These are phyloP conservation scores for Globisporangium acanthophoron DNA, from an alignment of 352 stramenopile species.

Conservation along the genomic window DNA sequence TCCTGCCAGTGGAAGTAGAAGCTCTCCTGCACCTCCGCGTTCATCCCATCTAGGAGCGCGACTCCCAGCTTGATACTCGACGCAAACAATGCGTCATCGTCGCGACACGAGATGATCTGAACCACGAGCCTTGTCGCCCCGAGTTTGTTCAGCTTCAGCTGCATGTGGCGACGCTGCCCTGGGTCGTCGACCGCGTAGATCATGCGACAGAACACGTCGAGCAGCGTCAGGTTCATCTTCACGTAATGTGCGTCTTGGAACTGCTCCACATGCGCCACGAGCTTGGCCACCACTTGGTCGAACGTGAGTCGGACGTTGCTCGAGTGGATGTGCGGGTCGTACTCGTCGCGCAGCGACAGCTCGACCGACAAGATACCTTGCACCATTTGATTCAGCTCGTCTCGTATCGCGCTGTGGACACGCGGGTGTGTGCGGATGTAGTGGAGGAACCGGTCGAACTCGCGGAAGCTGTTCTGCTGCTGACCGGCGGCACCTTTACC, in stretches of 20 bases:
- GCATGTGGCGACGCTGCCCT: conserved; percentile 49
- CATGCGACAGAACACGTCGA: conserved; percentile 72
- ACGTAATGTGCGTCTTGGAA: conserved; percentile 50
- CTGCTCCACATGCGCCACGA: conserved; percentile 52
- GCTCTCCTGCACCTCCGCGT: conserved; percentile 66
- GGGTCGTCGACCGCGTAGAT: conserved; percentile 57
- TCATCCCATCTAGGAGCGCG: conserved; percentile 68
- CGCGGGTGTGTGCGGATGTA: conserved; percentile 33
- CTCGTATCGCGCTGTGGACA: conserved; percentile 42
- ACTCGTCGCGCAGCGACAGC: conserved; percentile 37
- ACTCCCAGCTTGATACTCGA: conserved; percentile 60
- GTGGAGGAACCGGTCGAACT: conserved; percentile 42
- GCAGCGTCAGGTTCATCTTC: conserved; percentile 63
- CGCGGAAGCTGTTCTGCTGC: conserved; percentile 26
- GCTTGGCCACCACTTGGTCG: conserved; percentile 54
- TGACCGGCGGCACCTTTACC: neutral
- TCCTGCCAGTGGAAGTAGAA: conserved; percentile 52
- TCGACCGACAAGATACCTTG: conserved; percentile 56
- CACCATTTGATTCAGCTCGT: conserved; percentile 75
- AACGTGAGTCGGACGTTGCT: conserved; percentile 50
- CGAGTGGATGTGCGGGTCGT: conserved; percentile 29
- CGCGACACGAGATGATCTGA: conserved; percentile 42
- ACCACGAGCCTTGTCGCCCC: conserved; percentile 63
- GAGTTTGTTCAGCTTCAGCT: conserved; percentile 58
- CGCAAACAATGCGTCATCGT: conserved; percentile 52